phyloP scores from a whole-genome alignment of 1,139 yeast species.

The Blastobotrys illinoisensis region DNA sequence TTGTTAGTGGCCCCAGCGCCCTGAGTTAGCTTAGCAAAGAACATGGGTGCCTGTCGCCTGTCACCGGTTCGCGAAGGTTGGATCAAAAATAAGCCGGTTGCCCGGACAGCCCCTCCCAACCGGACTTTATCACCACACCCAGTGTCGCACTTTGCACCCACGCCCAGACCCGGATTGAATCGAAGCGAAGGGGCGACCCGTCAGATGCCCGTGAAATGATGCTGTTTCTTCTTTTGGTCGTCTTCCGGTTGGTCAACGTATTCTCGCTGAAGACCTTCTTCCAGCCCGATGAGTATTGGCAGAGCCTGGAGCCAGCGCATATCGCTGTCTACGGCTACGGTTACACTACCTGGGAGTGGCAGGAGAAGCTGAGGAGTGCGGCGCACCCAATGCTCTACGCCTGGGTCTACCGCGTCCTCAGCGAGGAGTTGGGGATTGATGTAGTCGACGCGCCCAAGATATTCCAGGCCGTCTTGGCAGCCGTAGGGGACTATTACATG shows the following conservation, averaged over 20 bases:
- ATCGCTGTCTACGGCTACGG: constrained; percentile 70
- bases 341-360: constrained; percentile 94
- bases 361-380: constrained; percentile 63
- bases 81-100: not conserved
- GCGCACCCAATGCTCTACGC: constrained; percentile 73
- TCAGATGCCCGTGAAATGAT: not conserved
- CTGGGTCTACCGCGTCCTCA: constrained; percentile 33
- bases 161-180: not conserved
- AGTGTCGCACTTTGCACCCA: too few relatives aligned
- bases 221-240: constrained; percentile 17
- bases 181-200: not conserved
- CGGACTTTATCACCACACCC: too few relatives aligned
- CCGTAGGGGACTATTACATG: constrained; percentile 62
- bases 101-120: not conserved
- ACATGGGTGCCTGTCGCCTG: constrained; percentile 13
- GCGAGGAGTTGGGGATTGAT: constrained; percentile 19
- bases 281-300: constrained; percentile 97
- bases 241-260: constrained; percentile 56
- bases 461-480: constrained; percentile 63
- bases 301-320: constrained; percentile 91
- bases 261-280: constrained; percentile 65
- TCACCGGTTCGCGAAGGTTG: not conserved
- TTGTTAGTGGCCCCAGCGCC: constrained; percentile 10
- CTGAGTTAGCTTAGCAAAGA: constrained; percentile 17
- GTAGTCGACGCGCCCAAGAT: constrained; percentile 52